Evolutionary conservation across 768 basidiomycete species (phyloP).

Genomic region (Suillus cothurnatus): DNA sequence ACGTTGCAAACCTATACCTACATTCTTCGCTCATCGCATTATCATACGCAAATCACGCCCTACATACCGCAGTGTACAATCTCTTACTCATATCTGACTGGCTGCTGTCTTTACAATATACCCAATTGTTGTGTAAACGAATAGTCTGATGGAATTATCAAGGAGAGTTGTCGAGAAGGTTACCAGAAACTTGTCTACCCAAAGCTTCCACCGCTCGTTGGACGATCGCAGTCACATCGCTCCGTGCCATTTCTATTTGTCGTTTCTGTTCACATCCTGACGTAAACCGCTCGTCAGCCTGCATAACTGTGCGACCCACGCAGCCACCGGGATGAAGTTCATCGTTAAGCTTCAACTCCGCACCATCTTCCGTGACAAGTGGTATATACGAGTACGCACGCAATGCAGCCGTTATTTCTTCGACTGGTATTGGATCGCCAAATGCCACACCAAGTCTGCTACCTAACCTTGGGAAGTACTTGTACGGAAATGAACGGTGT

Average conservation of each 20-base stretch:
- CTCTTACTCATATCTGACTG: background rate
- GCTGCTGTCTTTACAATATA: background rate
- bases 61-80: background rate
- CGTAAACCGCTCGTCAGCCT: slow-evolving; percentile 11
- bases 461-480: slow-evolving; percentile 65
- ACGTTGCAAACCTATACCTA: slow-evolving; percentile 14
- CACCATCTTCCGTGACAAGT: slow-evolving; percentile 20
- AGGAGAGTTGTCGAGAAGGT: slow-evolving; percentile 26
- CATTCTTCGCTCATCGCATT: slow-evolving; percentile 1
- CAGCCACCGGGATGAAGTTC: slow-evolving; percentile 13
- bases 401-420: slow-evolving; percentile 35
- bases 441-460: slow-evolving; percentile 74
- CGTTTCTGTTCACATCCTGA: slow-evolving; percentile 15
- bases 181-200: slow-evolving; percentile 52
- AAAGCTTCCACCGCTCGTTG: slow-evolving; percentile 55
- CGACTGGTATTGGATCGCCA: slow-evolving; percentile 66
- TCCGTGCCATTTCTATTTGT: slow-evolving; percentile 45
- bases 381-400: slow-evolving; percentile 8
- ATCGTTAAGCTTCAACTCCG: background rate
- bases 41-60: background rate
- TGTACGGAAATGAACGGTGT: slow-evolving; percentile 73
- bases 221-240: slow-evolving; percentile 54
- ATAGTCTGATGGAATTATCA: background rate
- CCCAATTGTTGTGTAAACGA: background rate
- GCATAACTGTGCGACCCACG: slow-evolving; percentile 13